A percentile compares a stretch with the other conserved stretches of the same genome.
These are phyloP conservation scores for Schizonepeta tenuifolia DNA, from an alignment of 257 asterid genomes.

Conservation along the genomic window DNA sequence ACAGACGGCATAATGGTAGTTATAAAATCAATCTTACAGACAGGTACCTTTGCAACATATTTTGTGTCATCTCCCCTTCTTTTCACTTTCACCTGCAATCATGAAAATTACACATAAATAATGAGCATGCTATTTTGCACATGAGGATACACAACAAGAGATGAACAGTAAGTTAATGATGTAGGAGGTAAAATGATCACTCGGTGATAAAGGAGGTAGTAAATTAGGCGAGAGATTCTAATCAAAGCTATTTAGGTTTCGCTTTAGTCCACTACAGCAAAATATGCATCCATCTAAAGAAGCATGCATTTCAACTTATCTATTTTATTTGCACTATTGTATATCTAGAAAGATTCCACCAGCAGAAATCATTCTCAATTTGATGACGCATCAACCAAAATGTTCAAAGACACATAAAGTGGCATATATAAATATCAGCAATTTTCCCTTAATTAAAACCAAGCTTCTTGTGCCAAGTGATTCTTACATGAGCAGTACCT, in stretches of 20 bases:
- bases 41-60: slow-evolving; percentile 84
- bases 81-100: slow-evolving; percentile 84
- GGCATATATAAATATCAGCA: not conserved
- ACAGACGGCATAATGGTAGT: not conserved
- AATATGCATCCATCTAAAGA: slow-evolving; percentile 1
- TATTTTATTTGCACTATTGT: not conserved
- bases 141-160: slow-evolving; percentile 5
- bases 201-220: too few relatives aligned
- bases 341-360: slow-evolving; percentile 5
- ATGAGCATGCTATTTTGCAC: slow-evolving; percentile 20
- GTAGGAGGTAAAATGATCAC: not conserved
- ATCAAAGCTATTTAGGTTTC: not conserved
- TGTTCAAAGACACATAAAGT: not conserved
- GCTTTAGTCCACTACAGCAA: not conserved
- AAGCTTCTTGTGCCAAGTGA: slow-evolving; percentile 13
- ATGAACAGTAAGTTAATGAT: not conserved
- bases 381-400: slow-evolving; percentile 15
- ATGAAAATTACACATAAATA: slow-evolving; percentile 28
- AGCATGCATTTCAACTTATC: not conserved
- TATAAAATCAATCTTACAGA: slow-evolving; percentile 18
- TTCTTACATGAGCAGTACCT: slow-evolving; percentile 15
- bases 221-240: slow-evolving; percentile 2
- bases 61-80: slow-evolving; percentile 92
- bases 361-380: slow-evolving; percentile 1
- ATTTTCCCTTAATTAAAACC: slow-evolving; percentile 12